A percentile compares a stretch with the other conserved stretches of the same genome.
These are phyloP conservation scores for Talaromyces sp. DNA, from an alignment of 2,329 filamentous ascomycete species.

Conservation along the genomic window DNA sequence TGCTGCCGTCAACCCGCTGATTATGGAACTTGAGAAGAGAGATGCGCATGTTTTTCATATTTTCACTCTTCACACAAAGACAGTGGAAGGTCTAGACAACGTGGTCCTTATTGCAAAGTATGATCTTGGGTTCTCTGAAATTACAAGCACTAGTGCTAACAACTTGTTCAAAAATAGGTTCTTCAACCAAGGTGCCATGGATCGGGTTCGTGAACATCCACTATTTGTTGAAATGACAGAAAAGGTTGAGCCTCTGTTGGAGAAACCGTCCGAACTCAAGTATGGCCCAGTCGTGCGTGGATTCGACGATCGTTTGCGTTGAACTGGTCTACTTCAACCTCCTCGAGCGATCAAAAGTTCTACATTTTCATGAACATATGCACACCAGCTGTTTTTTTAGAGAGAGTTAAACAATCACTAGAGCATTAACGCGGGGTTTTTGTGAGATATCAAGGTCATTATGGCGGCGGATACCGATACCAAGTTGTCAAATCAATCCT, in stretches of 20 bases:
- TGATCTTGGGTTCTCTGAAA: neutral
- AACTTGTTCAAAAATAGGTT: neutral
- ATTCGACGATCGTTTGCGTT: slow-evolving; percentile 42
- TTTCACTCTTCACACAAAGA: neutral
- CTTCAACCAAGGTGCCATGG: neutral
- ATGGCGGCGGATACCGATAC: neutral
- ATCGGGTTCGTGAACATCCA: neutral
- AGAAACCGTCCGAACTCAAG: neutral
- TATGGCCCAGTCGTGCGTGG: neutral
- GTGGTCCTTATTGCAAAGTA: neutral
- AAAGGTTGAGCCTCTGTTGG: neutral
- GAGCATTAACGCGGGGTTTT: neutral
- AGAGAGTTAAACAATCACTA: neutral
- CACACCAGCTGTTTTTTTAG: neutral
- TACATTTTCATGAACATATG: neutral
- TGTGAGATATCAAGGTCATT: neutral
- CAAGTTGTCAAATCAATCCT: neutral
- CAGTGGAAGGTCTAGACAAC: neutral
- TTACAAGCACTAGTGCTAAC: neutral
- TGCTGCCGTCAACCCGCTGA: neutral
- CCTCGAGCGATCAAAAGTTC: neutral
- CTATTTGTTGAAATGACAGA: neutral
- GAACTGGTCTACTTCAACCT: neutral
- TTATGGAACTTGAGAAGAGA: neutral
- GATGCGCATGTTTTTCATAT: neutral